These are phyloP conservation scores for Auriscalpium orientale DNA, from an alignment of 768 basidiomycete genomes.

Conservation along the genomic window DNA sequence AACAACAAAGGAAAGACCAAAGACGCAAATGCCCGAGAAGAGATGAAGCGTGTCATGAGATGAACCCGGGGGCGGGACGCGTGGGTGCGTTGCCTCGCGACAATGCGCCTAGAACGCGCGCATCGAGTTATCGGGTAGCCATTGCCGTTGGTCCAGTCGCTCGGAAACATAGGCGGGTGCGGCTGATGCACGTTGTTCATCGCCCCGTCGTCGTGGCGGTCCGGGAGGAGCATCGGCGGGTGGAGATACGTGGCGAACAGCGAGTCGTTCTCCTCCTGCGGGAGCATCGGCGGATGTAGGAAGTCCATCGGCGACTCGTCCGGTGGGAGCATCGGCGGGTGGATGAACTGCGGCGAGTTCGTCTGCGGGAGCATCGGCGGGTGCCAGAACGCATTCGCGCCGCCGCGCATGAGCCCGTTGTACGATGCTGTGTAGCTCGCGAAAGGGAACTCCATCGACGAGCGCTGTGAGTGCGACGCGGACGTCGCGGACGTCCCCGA, in stretches of 20 bases:
- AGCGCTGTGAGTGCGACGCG: constrained; percentile 42
- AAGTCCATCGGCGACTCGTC: constrained; percentile 70
- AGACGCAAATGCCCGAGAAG: neutral
- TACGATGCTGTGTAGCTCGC: constrained; percentile 42
- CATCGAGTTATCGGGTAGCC: constrained; percentile 29
- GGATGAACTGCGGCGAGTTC: constrained; percentile 49
- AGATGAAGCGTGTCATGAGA: neutral
- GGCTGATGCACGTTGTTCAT: constrained; percentile 17
- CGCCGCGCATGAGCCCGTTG: constrained; percentile 38
- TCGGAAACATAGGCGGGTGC: constrained; percentile 30
- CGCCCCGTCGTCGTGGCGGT: constrained; percentile 25
- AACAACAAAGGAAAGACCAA: constrained; percentile 1
- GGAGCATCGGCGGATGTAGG: constrained; percentile 52
- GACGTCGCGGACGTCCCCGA: constrained; percentile 44
- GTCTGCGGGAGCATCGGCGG: constrained; percentile 57
- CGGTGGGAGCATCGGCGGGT: constrained; percentile 61
- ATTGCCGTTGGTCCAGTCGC: constrained; percentile 24
- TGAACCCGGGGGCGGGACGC: neutral
- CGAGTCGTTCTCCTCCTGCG: constrained; percentile 54
- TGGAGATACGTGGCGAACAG: constrained; percentile 48
- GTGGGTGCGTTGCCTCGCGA: constrained; percentile 1
- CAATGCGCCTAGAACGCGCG: constrained; percentile 20
- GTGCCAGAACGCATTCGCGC: constrained; percentile 60
- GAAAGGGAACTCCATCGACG: constrained; percentile 62
- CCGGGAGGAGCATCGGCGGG: constrained; percentile 45